A percentile compares a stretch with the other conserved stretches of the same genome.
Evolutionary conservation across 2,329 filamentous ascomycete genomes (phyloP).

Genomic region (Penicillium sp.): DNA sequence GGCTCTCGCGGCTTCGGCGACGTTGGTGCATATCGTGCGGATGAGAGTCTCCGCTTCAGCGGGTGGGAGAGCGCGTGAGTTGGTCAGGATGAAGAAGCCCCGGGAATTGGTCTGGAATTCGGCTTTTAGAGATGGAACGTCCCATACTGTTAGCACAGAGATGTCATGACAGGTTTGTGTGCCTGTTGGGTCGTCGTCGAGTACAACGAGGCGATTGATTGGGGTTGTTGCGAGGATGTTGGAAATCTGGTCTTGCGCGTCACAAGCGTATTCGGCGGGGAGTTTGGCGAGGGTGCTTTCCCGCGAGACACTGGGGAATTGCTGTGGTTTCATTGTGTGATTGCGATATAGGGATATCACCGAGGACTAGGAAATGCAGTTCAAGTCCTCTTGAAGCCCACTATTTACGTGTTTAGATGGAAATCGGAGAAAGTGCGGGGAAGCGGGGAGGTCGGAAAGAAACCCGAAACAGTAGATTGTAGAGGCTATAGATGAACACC

Average conservation of each 20-base stretch:
- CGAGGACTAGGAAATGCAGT: too few species aligned
- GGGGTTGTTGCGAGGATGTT: slow-evolving; percentile 26
- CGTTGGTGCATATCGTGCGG: slow-evolving; percentile 51
- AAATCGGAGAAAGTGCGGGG: slow-evolving; percentile 4
- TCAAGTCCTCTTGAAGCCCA: too few species aligned
- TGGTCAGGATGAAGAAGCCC: slow-evolving; percentile 62
- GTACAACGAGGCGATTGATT: slow-evolving; percentile 33
- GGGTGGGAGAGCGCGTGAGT: slow-evolving; percentile 56
- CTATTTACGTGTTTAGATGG: background rate
- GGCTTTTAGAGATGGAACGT: slow-evolving; percentile 41
- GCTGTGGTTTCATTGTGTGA: slow-evolving; percentile 18
- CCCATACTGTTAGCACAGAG: slow-evolving; percentile 56
- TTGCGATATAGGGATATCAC: too few species aligned
- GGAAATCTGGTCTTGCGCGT: slow-evolving; percentile 33
- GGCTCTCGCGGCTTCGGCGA: slow-evolving; percentile 45
- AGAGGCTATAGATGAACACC: slow-evolving; percentile 8
- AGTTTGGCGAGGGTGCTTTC: slow-evolving; percentile 27
- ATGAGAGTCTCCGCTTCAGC: slow-evolving; percentile 50
- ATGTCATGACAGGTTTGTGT: slow-evolving; percentile 62
- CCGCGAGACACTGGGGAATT: slow-evolving; percentile 27
- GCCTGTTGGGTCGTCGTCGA: slow-evolving; percentile 59
- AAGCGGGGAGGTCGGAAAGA: slow-evolving; percentile 23
- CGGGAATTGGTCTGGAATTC: slow-evolving; percentile 45
- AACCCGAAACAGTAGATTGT: slow-evolving; percentile 19
- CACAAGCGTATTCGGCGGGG: slow-evolving; percentile 28